These are phyloP conservation scores for Hysterangium stoloniferum DNA, from an alignment of 768 basidiomycete genomes.

Conservation along the genomic window DNA sequence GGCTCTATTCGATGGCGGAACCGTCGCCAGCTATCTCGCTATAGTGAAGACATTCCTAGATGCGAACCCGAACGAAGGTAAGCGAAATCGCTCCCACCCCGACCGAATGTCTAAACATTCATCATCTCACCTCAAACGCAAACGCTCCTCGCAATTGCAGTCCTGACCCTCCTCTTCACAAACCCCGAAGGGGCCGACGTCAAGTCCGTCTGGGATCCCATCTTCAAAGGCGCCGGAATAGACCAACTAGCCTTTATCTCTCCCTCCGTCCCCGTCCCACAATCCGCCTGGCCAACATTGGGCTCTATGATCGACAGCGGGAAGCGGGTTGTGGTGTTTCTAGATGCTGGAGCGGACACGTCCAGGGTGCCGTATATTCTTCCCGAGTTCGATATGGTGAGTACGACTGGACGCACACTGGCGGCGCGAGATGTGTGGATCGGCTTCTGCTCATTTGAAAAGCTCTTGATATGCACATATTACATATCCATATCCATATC, in stretches of 20 bases:
- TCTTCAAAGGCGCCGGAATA: slow-evolving; percentile 43
- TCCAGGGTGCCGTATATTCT: slow-evolving; percentile 39
- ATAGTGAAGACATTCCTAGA: slow-evolving; percentile 49
- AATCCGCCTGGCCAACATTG: slow-evolving; percentile 54
- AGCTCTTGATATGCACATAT: background rate
- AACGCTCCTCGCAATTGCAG: slow-evolving; percentile 20
- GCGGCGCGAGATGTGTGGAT: no score
- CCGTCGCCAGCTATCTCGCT: slow-evolving; percentile 37
- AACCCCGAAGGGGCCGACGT: slow-evolving; percentile 53
- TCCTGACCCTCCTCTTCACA: slow-evolving; percentile 58
- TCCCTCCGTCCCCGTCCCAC: slow-evolving; percentile 34
- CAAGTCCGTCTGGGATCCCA: slow-evolving; percentile 40
- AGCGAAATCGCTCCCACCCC: background rate
- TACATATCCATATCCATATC: background rate
- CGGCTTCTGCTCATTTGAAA: no score
- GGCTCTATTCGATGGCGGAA: slow-evolving; percentile 47
- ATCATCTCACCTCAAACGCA: no score
- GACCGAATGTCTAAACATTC: no score
- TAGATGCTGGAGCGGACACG: slow-evolving; percentile 30
- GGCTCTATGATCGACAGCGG: slow-evolving; percentile 51
- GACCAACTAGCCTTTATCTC: slow-evolving; percentile 41
- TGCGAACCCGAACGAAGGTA: slow-evolving; percentile 49
- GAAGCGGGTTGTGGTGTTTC: slow-evolving; percentile 53
- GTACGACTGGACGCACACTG: no score
- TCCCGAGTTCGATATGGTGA: slow-evolving; percentile 50